Evolutionary conservation across 1,284 basidiomycete species (phyloP).

Genomic region (Ustilago bromivora): DNA sequence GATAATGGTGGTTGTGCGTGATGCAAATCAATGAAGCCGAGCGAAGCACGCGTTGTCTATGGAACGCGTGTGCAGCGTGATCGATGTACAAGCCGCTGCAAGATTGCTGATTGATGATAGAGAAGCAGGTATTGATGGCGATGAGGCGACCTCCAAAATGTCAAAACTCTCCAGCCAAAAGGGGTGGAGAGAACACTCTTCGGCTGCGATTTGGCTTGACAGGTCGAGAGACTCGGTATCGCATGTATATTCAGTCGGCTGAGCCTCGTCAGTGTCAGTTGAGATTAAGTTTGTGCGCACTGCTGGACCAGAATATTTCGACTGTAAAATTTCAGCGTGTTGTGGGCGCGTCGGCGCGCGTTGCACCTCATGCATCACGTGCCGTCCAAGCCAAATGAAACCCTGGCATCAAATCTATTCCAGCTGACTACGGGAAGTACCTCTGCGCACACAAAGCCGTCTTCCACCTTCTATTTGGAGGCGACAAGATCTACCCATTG

Average conservation of each 20-base stretch:
- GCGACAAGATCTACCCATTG: no score
- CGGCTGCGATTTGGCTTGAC: neutral
- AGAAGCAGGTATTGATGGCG: conserved; percentile 6
- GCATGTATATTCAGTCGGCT: conserved; percentile 12
- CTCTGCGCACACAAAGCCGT: neutral
- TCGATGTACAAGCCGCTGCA: neutral
- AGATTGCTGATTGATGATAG: neutral
- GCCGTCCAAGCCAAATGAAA: conserved; percentile 12
- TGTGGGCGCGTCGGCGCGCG: conserved; percentile 38
- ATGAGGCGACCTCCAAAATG: conserved; percentile 1
- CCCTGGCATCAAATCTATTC: neutral
- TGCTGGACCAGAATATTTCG: neutral
- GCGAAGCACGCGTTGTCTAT: conserved; percentile 7
- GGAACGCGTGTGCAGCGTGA: conserved; percentile 2
- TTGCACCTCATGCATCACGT: conserved; percentile 23
- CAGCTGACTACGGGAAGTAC: neutral
- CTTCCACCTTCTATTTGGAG: no score
- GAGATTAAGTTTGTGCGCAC: neutral
- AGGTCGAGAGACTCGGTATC: neutral
- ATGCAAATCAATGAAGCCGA: conserved; percentile 18
- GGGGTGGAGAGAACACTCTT: neutral
- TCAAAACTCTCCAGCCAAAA: neutral
- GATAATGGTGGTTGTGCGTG: conserved; percentile 5
- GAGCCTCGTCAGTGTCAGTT: neutral
- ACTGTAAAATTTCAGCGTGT: conserved; percentile 6